Percentiles rank a stretch among this genome's conserved stretches.
Conservation (phyloP, 768 basidiomycete species). For the Leccinum subgranulosum region DNA sequence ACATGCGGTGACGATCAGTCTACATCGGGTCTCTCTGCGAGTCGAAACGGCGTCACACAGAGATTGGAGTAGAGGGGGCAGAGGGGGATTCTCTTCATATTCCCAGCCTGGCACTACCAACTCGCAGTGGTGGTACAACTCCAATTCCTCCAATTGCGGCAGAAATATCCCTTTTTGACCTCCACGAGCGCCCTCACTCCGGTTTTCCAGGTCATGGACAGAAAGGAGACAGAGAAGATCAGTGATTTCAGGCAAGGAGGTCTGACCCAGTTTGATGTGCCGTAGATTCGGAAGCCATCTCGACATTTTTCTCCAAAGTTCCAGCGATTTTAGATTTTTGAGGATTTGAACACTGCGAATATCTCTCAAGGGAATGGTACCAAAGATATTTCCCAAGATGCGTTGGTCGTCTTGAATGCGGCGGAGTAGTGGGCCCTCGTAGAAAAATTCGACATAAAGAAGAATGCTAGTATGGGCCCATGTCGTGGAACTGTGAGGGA, state of each 20-base stretch:
- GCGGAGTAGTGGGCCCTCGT: neutral
- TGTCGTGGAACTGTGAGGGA: neutral
- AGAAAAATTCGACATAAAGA: neutral
- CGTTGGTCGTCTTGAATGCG: neutral
- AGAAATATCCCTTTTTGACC: neutral
- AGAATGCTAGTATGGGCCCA: neutral
- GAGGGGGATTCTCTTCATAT: neutral
- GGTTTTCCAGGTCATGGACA: neutral
- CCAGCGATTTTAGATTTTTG: neutral
- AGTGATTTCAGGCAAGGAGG: neutral
- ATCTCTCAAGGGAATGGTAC: neutral
- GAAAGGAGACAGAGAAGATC: neutral
- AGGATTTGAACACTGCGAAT: neutral
- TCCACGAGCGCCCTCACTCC: neutral
- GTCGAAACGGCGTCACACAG: neutral
- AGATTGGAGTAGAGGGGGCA: neutral
- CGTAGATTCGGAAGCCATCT: neutral
- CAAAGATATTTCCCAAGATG: neutral
- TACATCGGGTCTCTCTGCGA: neutral
- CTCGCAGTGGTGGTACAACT: neutral
- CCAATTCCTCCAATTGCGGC: neutral
- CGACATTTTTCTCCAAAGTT: neutral
- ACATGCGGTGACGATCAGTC: neutral
- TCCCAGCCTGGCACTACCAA: neutral
- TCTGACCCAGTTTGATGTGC: neutral